Conservation (phyloP, 2,329 filamentous ascomycete species). For the Harringtonia aguacate region DNA sequence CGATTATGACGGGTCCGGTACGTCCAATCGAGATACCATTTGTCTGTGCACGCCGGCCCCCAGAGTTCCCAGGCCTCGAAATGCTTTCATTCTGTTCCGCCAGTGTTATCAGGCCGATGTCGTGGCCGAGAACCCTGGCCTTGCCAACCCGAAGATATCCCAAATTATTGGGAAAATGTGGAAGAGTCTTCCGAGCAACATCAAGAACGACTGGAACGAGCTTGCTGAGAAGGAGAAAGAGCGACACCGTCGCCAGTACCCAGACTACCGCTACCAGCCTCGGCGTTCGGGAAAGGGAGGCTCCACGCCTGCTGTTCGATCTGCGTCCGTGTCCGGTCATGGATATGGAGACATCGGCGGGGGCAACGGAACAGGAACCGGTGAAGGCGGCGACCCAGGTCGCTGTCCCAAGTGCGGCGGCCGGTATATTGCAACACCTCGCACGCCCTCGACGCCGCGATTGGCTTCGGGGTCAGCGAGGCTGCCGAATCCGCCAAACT, state of each 20-base stretch:
- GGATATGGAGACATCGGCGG: slow-evolving; percentile 34
- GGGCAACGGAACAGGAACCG: too few species aligned
- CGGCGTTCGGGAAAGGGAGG: slow-evolving; percentile 44
- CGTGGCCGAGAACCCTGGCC: slow-evolving; percentile 70
- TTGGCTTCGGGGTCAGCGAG: slow-evolving; percentile 1
- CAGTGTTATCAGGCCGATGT: slow-evolving; percentile 83
- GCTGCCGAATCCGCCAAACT: background rate
- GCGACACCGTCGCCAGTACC: slow-evolving; percentile 80
- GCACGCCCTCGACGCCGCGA: slow-evolving; percentile 41
- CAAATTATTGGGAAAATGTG: slow-evolving; percentile 95
- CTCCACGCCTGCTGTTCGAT: background rate
- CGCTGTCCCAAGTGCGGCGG: slow-evolving; percentile 65
- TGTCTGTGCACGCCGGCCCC: slow-evolving; percentile 47
- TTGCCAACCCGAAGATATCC: slow-evolving; percentile 91
- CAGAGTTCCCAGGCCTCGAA: slow-evolving; percentile 47
- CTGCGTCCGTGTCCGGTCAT: background rate
- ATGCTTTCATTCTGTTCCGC: slow-evolving; percentile 90
- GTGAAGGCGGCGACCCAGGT: slow-evolving; percentile 27
- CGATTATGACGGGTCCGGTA: background rate
- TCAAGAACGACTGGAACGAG: slow-evolving; percentile 78
- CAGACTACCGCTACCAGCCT: slow-evolving; percentile 89
- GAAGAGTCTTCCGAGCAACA: slow-evolving; percentile 62
- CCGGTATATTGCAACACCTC: slow-evolving; percentile 50
- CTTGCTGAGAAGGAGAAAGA: slow-evolving; percentile 90
- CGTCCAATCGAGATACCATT: slow-evolving; percentile 27